Conservation (phyloP, 148 eudicot genomes). For the Chenopodium quinoa region DNA sequence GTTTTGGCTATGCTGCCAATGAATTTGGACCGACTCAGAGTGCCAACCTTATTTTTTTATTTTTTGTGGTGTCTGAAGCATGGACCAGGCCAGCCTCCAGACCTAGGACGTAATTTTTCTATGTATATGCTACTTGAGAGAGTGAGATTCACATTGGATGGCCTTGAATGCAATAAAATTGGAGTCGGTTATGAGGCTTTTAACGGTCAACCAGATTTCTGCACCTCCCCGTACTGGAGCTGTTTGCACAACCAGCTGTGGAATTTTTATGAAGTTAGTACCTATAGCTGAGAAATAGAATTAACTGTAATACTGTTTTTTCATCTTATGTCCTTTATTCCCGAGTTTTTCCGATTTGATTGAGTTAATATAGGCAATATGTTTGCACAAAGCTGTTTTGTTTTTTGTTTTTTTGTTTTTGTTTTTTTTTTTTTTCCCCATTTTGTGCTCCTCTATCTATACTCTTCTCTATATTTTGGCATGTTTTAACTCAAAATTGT, state of each 20-base stretch:
- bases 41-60: not conserved
- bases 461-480: no score
- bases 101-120: conserved; percentile 66
- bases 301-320: not conserved
- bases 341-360: not conserved
- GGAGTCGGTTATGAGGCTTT: conserved; percentile 86
- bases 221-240: conserved; percentile 82
- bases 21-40: not conserved
- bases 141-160: conserved; percentile 90
- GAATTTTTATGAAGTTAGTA: conserved; percentile 87
- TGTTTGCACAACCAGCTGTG: conserved; percentile 93
- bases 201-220: conserved; percentile 85
- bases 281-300: conserved; percentile 1
- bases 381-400: not conserved
- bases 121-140: conserved; percentile 98
- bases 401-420: no score
- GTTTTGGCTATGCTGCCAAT: not conserved
- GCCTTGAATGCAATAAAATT: conserved; percentile 89
- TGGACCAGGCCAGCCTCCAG: conserved; percentile 77
- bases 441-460: not conserved
- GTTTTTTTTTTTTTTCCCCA: not conserved
- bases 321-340: not conserved
- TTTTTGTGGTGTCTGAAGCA: conserved; percentile 49
- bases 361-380: not conserved
- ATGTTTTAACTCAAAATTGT: not conserved